Evolutionary conservation across 2,329 filamentous ascomycete genomes (phyloP).

Genomic region (Claviceps purpurea): DNA sequence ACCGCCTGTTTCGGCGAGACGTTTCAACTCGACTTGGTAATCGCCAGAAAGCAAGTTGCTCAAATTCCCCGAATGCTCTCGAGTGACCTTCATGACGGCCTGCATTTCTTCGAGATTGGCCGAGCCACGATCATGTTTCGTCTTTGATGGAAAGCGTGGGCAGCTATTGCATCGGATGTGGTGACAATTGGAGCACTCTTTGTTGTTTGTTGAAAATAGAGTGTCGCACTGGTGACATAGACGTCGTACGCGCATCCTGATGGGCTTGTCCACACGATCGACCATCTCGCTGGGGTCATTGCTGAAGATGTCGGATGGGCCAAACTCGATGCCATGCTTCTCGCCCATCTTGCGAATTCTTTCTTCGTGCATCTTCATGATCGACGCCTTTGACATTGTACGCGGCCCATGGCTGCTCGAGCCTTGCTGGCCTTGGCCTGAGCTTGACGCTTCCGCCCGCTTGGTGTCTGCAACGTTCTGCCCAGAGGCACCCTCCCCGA

Average conservation of each 20-base stretch:
- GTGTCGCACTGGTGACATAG: conserved; percentile 72
- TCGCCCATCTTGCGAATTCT: conserved; percentile 42
- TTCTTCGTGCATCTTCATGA: conserved; percentile 40
- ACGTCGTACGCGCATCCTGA: conserved; percentile 64
- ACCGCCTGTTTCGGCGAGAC: conserved; percentile 51
- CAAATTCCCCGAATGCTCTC: conserved; percentile 41
- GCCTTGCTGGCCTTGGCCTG: conserved; percentile 11
- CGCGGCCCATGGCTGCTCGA: conserved; percentile 14
- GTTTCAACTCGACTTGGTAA: conserved; percentile 41
- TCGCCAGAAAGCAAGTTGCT: conserved; percentile 33
- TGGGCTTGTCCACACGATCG: conserved; percentile 58
- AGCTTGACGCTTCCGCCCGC: conserved; percentile 19
- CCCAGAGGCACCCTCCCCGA: conserved; percentile 33
- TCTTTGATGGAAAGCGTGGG: conserved; percentile 57
- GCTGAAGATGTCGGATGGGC: conserved; percentile 38
- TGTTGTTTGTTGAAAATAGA: conserved; percentile 57
- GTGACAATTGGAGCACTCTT: conserved; percentile 57
- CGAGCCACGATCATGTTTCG: conserved; percentile 39
- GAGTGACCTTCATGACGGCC: conserved; percentile 37
- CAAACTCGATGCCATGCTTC: conserved; percentile 41
- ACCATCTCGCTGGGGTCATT: conserved; percentile 38
- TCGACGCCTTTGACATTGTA: conserved; percentile 28
- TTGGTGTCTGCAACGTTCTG: conserved; percentile 32
- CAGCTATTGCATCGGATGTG: conserved; percentile 75
- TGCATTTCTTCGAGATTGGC: conserved; percentile 39